These are phyloP conservation scores for Cyclotella choctawhatcheeana DNA, from an alignment of 108 stramenopile species.

Conservation along the genomic window DNA sequence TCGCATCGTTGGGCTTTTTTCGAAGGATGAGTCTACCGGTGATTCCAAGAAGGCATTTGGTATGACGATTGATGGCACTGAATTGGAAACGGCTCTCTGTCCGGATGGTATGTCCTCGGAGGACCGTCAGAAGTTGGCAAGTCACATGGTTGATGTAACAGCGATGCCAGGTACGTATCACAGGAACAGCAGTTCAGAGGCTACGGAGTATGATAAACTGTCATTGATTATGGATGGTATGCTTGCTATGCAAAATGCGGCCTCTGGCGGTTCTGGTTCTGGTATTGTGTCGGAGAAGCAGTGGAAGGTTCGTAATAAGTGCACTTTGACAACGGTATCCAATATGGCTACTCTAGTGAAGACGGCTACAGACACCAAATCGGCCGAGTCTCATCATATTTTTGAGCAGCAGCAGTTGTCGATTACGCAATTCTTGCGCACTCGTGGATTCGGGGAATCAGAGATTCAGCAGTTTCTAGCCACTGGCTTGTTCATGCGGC, in stretches of 20 bases:
- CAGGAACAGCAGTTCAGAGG: too few relatives aligned
- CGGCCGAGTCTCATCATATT: too few relatives aligned
- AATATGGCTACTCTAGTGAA: too few relatives aligned
- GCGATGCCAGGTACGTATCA: not conserved
- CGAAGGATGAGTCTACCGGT: constrained; percentile 4
- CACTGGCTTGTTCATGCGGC: not conserved
- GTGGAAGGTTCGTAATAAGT: too few relatives aligned
- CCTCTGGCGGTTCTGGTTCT: too few relatives aligned
- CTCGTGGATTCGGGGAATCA: not conserved
- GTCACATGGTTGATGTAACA: not conserved
- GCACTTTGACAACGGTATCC: too few relatives aligned
- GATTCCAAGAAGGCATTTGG: not conserved
- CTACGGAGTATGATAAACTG: too few relatives aligned
- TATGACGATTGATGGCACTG: not conserved
- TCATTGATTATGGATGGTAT: too few relatives aligned
- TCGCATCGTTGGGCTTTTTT: not conserved
- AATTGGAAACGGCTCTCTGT: not conserved
- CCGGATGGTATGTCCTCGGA: not conserved
- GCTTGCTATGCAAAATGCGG: too few relatives aligned
- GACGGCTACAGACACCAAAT: too few relatives aligned
- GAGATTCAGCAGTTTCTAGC: not conserved
- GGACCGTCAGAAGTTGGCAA: not conserved
- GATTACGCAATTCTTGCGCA: not conserved
- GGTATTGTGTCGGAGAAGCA: too few relatives aligned
- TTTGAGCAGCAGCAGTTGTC: not conserved